Base-by-base conservation (phyloP, 108 stramenopile genomes). In the Cyclostephanos tholiformis region DNA sequence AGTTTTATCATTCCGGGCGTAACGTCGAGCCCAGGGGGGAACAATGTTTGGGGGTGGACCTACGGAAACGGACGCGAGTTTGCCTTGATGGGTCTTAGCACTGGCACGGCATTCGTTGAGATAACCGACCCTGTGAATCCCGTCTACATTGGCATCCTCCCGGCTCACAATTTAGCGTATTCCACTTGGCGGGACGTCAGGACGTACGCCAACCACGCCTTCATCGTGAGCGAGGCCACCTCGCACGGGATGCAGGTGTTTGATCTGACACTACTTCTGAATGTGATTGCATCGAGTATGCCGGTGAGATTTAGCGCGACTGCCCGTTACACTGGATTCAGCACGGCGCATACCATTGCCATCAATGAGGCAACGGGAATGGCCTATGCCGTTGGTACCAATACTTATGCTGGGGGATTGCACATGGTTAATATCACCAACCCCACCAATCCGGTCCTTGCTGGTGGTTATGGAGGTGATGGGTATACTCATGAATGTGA, bases 131-230 rank as follows among this genome's bases (percentile, higher is more conserved):
- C 60, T 26, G 12, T 62, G 3, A 62, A 39, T 20, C 60, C 60
- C 14, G 17, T 32, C 22, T 62, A 62, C 60, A 38, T 62, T 17
- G 60, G 60, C 60, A 39, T 62, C 7, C 26, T 62, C 25, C 19
- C 14, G 0, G 8, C 51, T 32, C 32, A 32, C 23, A 20, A 52
- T 6, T 1, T 14, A 23, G 51, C 4, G 23, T 52, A 14, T 19
- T 52, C 51, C 51, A 1, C 3, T 11, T 78, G 79, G 77, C 76
- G 51, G 6, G 76, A 83, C 35, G 61, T 83, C 60, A 83, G 77
- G 66, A 64, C 66, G 0, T 56, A 67, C 5, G 63, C 32, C 2
- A 46, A 79, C 36, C 19, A 46, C 14, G 77, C 82, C 25, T 77
- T 65, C 69, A 57, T 83, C 2, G 82, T 74, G 14, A 22, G 72